Evolutionary conservation across 1,284 basidiomycete species (phyloP).

Genomic region (Apiotrichum brassicae): DNA sequence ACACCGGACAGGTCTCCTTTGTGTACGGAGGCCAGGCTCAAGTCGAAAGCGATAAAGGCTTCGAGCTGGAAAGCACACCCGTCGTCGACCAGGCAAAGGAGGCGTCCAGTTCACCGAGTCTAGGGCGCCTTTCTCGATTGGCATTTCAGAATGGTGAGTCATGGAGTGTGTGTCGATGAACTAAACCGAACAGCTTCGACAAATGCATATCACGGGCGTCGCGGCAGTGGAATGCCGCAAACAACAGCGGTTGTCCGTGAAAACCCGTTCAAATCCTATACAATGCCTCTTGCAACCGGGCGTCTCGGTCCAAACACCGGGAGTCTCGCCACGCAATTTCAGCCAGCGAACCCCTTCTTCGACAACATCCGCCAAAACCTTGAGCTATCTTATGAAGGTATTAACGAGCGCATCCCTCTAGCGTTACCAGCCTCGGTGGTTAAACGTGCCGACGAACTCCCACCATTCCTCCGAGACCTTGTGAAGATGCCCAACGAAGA

Average conservation of each 20-base stretch:
- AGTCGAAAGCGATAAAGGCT: slow-evolving; percentile 11
- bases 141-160: slow-evolving; percentile 38
- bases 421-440: slow-evolving; percentile 60
- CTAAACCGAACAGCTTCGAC: neutral
- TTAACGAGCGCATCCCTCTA: slow-evolving; percentile 73
- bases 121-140: slow-evolving; percentile 24
- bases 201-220: neutral
- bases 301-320: neutral
- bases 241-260: neutral
- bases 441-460: slow-evolving; percentile 64
- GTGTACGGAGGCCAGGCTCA: slow-evolving; percentile 71
- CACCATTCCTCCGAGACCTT: slow-evolving; percentile 72
- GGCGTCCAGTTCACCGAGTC: neutral
- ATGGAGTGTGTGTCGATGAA: neutral
- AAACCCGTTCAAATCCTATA: slow-evolving; percentile 9
- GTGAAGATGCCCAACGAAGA: slow-evolving; percentile 59
- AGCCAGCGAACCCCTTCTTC: slow-evolving; percentile 77
- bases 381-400: slow-evolving; percentile 75
- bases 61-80: neutral
- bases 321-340: slow-evolving; percentile 13
- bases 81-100: neutral
- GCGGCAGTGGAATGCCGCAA: neutral
- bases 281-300: neutral
- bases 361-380: slow-evolving; percentile 93
- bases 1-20: slow-evolving; percentile 61